Evolutionary conservation across 495 filamentous ascomycete genomes (phyloP), one percentile per base, ranked within the genome.

Genomic region (Penicillium coffeae): DNA sequence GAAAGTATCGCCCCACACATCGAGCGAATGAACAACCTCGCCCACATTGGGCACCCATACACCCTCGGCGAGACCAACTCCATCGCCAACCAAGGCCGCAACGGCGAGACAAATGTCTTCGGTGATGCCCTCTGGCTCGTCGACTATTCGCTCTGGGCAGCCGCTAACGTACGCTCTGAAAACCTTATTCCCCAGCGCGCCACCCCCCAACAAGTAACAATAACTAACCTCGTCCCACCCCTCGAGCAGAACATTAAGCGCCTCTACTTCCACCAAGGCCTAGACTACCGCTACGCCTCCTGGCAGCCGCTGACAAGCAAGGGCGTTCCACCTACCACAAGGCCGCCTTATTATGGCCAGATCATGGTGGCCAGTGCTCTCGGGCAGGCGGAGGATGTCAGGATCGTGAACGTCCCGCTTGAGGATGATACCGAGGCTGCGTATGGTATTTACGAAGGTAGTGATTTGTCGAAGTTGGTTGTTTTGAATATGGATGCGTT

Each of bases 261-360:
- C 14, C 48, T 58, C 8, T 42, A 61, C 10, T 55, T 61, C 7
- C 58, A 61, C 35, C 55, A 55, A 51, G 58, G 58, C 3, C 48
- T 52, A 1, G 43, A 58, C 35, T 61, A 61, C 27, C 49, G 55
- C 3, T 62, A 58, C 19, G 44, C 48, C 2, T 58, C 51, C 1
- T 58, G 58, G 58, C 55, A 62, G 27, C 55, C 58, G 1, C 55
- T 62, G n/a, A 6, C 14, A 1, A 49, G 38, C 27, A 48, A 55
- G 9, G 43, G 49, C 2, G 9, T 36, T 0, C 25, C 42, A 1
- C 52, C 51, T 6, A 30, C 45, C 8, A 59, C 59, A 5, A 14
- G 46, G 6, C 38, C 55, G 7, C 59, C 49, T 4, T 59, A 54
- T 27, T 56, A 56, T 18, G 52, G 52, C 8, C 55, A 62, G 9